Evolutionary conservation across 202 grass and related monocot species (phyloP), one percentile per base, ranked within the genome.

Genomic region (Setaria italica): DNA sequence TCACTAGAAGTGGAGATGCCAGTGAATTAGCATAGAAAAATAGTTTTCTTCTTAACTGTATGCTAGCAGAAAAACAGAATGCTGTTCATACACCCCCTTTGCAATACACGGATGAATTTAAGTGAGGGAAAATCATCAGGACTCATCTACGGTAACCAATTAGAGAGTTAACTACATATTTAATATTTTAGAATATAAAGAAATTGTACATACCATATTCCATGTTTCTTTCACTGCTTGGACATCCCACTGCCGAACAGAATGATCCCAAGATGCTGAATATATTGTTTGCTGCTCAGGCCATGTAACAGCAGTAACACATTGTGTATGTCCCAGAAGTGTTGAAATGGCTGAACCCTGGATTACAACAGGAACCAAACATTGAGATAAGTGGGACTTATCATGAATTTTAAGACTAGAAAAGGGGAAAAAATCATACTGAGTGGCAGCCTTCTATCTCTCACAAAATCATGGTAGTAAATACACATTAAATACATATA

Each of bases 211-310:
- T 90, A 99, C 97, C 97, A 93, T 89, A 76, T 86, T 92, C 92
- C 94, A 97, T 7, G 89, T 91, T 51, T 93, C 90, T 85, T 88
- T 94, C 67, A 87, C 84, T 76, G 92, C 85, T 88, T 89, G 86
- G 74, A 87, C 85, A 91, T 99, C 97, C 94, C 97, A 99, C 68
- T 94, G 97, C 79, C 89, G 85, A 71, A 99, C 32, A 81, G 94
- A 99, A 91, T 97, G 97, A 88, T 99, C 94, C 97, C 97, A 99
- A 74, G 97, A 99, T 74, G 94, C 94, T 47, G 97, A 99, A 87
- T 87, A 93, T 80, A 99, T 81, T 17, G 82, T 90, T 85, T 84
- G 77, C 71, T 41, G 88, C 41, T 97, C 89, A 83, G 94, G 88
- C 93, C 91, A 99, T 42, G 83, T 43, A 81, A 99, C 87, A 67